Base-by-base conservation (phyloP, 768 basidiomycete genomes). In the Neoboletus brunneissimus region DNA sequence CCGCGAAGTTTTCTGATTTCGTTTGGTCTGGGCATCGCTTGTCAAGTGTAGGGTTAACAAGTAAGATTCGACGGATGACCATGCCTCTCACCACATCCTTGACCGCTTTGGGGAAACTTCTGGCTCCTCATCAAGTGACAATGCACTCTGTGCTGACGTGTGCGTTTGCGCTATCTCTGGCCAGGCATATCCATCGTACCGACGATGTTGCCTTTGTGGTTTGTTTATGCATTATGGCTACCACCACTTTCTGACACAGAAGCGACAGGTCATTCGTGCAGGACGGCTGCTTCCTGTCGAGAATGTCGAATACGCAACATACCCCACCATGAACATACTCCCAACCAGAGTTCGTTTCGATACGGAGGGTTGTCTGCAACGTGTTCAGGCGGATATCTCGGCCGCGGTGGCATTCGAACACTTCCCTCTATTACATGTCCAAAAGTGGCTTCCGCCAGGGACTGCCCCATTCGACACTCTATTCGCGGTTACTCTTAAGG, bases 201-300 rank as follows among this genome's bases (percentile, higher is more conserved):
- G 46, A 69, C 42, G 73, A 74, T 27, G 57, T 72, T 25, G 59
- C 65, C 22, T 74, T 74, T 45, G 72, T 68, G 53, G 73, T 75
- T 23, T 22, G 72, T 62, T 45, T 53, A 13, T 46, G n/a, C 16
- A 32, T 31, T 29, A 9, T 48, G 22, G 10, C 9, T 13, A 25
- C 32, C 20, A 27, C 11, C 23, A 15, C 27, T 48, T 34, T 43
- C 42, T 64, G 32, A 64, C 15, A n/a, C 20, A 20, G 25, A 29
- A 18, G 34, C 3, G 20, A 47, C 54, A 73, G 72, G 65, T 67
- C 25, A 69, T 73, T 38, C 69, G 72, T 18, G 64, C 72, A 15
- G 72, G 71, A 13, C 62, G 72, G 10, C 51, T 70, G 29, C 54
- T 66, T 46, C 67, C 67, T 25, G 60, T 71, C 1, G 65, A 64